phyloP scores from a whole-genome alignment of 2,329 filamentous ascomycete species.

The Penicillium sp. region DNA sequence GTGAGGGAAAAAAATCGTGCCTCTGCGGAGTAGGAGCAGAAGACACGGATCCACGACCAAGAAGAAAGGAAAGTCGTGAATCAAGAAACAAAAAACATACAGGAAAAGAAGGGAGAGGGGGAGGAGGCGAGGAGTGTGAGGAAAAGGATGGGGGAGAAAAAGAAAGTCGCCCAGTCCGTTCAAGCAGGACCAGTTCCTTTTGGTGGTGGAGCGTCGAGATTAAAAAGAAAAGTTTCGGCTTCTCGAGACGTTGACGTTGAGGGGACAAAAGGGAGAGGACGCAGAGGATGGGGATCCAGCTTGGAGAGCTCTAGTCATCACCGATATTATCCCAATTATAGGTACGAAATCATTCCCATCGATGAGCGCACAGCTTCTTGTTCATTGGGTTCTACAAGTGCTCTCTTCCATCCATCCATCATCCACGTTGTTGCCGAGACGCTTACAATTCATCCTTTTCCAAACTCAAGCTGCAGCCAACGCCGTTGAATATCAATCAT shows the following conservation, averaged over 20 bases:
- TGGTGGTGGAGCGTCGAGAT: conserved; percentile 37
- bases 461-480: neutral
- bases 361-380: conserved; percentile 11
- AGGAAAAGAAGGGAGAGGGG: conserved; percentile 21
- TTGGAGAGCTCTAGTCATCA: conserved; percentile 5
- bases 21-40: conserved; percentile 35
- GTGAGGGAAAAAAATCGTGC: conserved; percentile 28
- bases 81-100: conserved; percentile 33
- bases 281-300: conserved; percentile 8
- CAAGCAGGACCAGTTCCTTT: conserved; percentile 24
- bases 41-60: conserved; percentile 35
- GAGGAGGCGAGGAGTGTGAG: conserved; percentile 24
- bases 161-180: conserved; percentile 22
- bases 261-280: conserved; percentile 21
- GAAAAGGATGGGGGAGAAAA: conserved; percentile 37
- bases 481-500: neutral
- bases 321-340: conserved; percentile 9
- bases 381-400: conserved; percentile 17
- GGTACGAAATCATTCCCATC: conserved; percentile 8
- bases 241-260: conserved; percentile 9
- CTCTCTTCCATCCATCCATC: conserved; percentile 15
- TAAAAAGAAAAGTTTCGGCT: conserved; percentile 31
- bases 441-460: conserved; percentile 8
- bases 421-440: conserved; percentile 16
- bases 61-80: conserved; percentile 31